A percentile compares a stretch with the other conserved stretches of the same genome.
These are phyloP conservation scores for Penicillium sp. DNA, from an alignment of 2,329 filamentous ascomycete genomes.

Conservation along the genomic window DNA sequence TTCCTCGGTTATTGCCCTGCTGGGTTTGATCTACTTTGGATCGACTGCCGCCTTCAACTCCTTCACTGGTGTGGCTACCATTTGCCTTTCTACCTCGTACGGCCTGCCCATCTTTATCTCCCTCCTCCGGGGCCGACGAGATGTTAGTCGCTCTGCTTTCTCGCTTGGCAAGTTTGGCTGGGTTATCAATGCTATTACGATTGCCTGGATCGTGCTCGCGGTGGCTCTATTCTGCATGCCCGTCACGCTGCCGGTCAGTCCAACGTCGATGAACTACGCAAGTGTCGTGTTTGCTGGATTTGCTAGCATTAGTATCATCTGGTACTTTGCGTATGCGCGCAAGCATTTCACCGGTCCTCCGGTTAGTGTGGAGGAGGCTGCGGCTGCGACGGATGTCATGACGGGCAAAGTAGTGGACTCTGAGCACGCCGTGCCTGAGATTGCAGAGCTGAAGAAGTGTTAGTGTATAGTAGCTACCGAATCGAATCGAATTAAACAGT, in stretches of 20 bases:
- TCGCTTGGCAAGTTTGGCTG: slow-evolving; percentile 65
- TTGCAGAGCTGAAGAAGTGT: slow-evolving; percentile 20
- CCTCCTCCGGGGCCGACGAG: slow-evolving; percentile 60
- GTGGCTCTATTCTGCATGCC: slow-evolving; percentile 75
- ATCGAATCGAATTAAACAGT: background rate
- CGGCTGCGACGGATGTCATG: slow-evolving; percentile 28
- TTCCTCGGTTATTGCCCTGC: slow-evolving; percentile 61
- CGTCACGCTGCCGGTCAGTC: slow-evolving; percentile 53
- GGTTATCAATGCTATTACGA: slow-evolving; percentile 61
- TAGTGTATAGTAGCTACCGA: slow-evolving; percentile 9
- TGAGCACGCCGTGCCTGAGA: slow-evolving; percentile 26
- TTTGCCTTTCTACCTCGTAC: slow-evolving; percentile 70
- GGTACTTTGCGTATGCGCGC: slow-evolving; percentile 60
- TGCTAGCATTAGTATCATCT: slow-evolving; percentile 54
- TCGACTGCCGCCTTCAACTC: slow-evolving; percentile 71
- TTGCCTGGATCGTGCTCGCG: slow-evolving; percentile 66
- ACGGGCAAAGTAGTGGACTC: slow-evolving; percentile 31
- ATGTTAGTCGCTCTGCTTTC: slow-evolving; percentile 61
- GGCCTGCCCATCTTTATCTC: slow-evolving; percentile 69
- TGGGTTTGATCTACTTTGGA: slow-evolving; percentile 75
- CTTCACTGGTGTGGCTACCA: slow-evolving; percentile 74
- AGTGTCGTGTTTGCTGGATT: slow-evolving; percentile 62
- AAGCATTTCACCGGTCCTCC: slow-evolving; percentile 60
- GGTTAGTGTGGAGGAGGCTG: slow-evolving; percentile 27
- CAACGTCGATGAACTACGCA: slow-evolving; percentile 61